These are phyloP conservation scores for Physaria fendleri DNA, from an alignment of 345 rosid genomes.

Conservation along the genomic window DNA sequence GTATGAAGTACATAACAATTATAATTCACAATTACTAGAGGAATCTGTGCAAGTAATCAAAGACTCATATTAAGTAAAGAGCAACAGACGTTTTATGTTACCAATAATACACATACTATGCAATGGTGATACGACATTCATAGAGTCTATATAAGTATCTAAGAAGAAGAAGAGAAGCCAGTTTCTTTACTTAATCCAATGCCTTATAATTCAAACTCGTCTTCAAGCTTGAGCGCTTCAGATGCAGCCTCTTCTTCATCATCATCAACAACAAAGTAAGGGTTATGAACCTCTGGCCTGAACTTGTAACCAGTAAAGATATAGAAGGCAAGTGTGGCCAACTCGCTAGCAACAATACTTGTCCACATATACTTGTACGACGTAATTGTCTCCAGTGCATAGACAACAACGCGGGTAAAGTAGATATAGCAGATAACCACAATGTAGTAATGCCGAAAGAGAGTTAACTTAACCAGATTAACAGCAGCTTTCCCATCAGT, in stretches of 20 bases:
- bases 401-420: slow-evolving; percentile 87
- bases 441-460: slow-evolving; percentile 92
- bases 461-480: slow-evolving; percentile 80
- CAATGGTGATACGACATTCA: slow-evolving; percentile 12
- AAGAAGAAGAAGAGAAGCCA: slow-evolving; percentile 1
- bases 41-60: too few relatives aligned
- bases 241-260: slow-evolving; percentile 99
- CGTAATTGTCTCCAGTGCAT: slow-evolving; percentile 83
- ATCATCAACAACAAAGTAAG: slow-evolving; percentile 87
- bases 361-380: slow-evolving; percentile 89
- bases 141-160: slow-evolving; percentile 17
- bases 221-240: slow-evolving; percentile 89
- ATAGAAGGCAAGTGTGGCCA: slow-evolving; percentile 84
- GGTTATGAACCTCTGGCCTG: slow-evolving; percentile 90
- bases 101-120: slow-evolving; percentile 26
- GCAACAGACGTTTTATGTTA: slow-evolving; percentile 17
- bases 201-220: slow-evolving; percentile 78
- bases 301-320: slow-evolving; percentile 83
- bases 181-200: neutral
- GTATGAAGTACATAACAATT: too few relatives aligned
- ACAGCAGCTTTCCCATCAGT: slow-evolving; percentile 95
- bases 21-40: too few relatives aligned
- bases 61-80: too few relatives aligned
- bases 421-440: slow-evolving; percentile 94
- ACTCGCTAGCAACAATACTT: slow-evolving; percentile 78